Base-by-base conservation (phyloP, 257 asterid species). In the Primulina eburnea region DNA sequence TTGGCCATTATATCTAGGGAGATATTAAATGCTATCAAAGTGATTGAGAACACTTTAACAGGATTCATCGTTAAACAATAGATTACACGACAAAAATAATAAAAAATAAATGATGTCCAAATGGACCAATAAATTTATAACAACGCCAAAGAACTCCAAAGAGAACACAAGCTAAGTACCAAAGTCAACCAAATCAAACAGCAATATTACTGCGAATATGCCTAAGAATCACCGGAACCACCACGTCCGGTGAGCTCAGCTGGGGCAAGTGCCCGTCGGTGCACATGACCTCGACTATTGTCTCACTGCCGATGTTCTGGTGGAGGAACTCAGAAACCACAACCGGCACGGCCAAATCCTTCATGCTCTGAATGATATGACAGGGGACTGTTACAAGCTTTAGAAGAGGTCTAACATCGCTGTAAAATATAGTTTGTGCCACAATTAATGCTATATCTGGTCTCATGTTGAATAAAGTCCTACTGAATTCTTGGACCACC, bases 181-280 rank as follows among this genome's bases (percentile, higher is more conserved):
- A 5, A 50, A 50, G 8, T 20, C 21, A 17, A 50, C 21, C 57
- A 7, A 60, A 47, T 68, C 61, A 74, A 62, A 29, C 35, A 59
- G 67, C 62, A 10, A 86, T 88, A 74, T 82, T 84, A 55, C 60
- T 40, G 2, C 70, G 76, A 40, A 90, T 79, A 50, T 90, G 97
- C 17, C 89, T 78, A 21, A 90, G 67, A n/a, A 90, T 69, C 56
- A 90, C 92, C 18, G 90, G 96, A 43, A 81, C 20, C 2, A 88
- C 76, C 55, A 81, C 9, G 0, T 82, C 90, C 34, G 95, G 97
- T 5, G 95, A 70, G 66, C 97, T 88, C 72, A 88, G 74, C 50
- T 90, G 97, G 0, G 97, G 95, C 69, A 85, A 76, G 78, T 88
- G 97, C 3, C 97, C 96, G 58, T 90, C 94, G 1, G 93, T 86